phyloP scores from a whole-genome alignment of 2,329 filamentous ascomycete genomes.

The Neofusicoccum parvum region DNA sequence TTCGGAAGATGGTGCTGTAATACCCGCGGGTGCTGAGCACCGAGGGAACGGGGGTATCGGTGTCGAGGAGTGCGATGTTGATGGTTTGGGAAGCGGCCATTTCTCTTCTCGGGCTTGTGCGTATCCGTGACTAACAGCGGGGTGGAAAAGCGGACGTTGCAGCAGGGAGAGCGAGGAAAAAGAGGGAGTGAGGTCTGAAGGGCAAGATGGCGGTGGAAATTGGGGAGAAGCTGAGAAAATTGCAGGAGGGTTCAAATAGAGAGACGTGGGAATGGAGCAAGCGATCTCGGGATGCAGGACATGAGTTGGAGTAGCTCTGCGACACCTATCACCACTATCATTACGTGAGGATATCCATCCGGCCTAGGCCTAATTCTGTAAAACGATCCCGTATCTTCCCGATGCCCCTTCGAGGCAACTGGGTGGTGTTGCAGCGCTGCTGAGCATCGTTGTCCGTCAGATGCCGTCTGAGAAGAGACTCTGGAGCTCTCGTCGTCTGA shows the following conservation, averaged over 20 bases:
- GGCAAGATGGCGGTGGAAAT: not conserved
- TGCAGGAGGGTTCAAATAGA: not conserved
- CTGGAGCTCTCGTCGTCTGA: not conserved
- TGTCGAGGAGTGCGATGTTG: constrained; percentile 34
- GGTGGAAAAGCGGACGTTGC: not conserved
- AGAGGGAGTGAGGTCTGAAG: not conserved
- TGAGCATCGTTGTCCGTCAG: not conserved
- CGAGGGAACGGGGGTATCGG: constrained; percentile 33
- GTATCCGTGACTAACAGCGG: not conserved
- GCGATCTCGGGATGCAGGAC: not conserved
- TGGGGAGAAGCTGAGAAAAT: not conserved
- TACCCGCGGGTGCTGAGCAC: constrained; percentile 28
- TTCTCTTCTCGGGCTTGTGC: not conserved
- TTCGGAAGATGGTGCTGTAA: constrained; percentile 36
- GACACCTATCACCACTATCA: constrained; percentile 1
- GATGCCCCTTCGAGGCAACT: not conserved
- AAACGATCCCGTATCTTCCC: constrained; percentile 4
- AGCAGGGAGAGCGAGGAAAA: not conserved
- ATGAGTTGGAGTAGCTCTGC: constrained; percentile 4
- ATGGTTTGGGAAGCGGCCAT: constrained; percentile 18
- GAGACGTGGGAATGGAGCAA: not conserved
- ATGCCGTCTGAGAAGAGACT: not conserved
- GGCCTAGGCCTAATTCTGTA: constrained; percentile 7
- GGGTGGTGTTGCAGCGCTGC: not conserved
- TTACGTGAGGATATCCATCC: constrained; percentile 10